Percentiles rank a stretch among this genome's conserved stretches.
These are phyloP conservation scores for Ophiostoma quercus DNA, from an alignment of 2,329 filamentous ascomycete species.

Conservation along the genomic window DNA sequence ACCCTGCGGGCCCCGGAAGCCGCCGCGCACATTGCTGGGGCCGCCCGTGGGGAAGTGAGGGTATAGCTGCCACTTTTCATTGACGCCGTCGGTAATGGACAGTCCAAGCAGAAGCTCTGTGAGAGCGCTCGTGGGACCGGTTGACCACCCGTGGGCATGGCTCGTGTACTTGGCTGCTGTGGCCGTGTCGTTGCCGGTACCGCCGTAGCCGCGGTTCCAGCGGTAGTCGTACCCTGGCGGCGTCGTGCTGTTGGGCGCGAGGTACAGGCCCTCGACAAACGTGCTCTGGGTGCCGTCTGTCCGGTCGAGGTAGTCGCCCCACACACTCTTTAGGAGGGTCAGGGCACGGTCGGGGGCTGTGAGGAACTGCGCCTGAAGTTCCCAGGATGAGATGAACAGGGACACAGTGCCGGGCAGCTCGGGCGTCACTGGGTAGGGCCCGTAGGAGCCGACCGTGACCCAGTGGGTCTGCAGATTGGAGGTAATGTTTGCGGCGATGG, in stretches of 20 bases:
- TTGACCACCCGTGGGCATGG: conserved; percentile 49
- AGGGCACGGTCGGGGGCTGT: conserved; percentile 48
- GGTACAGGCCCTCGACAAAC: conserved; percentile 52
- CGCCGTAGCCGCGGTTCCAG: conserved; percentile 45
- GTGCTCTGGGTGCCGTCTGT: conserved; percentile 55
- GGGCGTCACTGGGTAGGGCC: conserved; percentile 45
- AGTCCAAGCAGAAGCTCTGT: conserved; percentile 43
- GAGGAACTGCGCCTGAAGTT: conserved; percentile 53
- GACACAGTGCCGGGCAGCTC: conserved; percentile 55
- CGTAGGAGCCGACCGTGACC: conserved; percentile 29
- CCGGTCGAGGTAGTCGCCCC: conserved; percentile 57
- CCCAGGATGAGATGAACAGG: conserved; percentile 54
- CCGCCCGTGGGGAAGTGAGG: conserved; percentile 21
- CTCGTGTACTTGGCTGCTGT: conserved; percentile 37
- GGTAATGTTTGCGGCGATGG: conserved; percentile 37
- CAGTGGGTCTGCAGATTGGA: conserved; percentile 46
- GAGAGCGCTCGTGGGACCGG: conserved; percentile 44
- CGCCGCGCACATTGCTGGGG: neutral
- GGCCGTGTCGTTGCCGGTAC: conserved; percentile 40
- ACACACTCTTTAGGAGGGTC: conserved; percentile 50
- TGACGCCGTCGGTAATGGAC: conserved; percentile 30
- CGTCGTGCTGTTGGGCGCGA: conserved; percentile 29
- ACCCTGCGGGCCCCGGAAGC: neutral
- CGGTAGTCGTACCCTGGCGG: conserved; percentile 53
- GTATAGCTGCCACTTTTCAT: conserved; percentile 25